phyloP scores from a whole-genome alignment of 768 basidiomycete species.

The Boletus rufocinnamomeus region DNA sequence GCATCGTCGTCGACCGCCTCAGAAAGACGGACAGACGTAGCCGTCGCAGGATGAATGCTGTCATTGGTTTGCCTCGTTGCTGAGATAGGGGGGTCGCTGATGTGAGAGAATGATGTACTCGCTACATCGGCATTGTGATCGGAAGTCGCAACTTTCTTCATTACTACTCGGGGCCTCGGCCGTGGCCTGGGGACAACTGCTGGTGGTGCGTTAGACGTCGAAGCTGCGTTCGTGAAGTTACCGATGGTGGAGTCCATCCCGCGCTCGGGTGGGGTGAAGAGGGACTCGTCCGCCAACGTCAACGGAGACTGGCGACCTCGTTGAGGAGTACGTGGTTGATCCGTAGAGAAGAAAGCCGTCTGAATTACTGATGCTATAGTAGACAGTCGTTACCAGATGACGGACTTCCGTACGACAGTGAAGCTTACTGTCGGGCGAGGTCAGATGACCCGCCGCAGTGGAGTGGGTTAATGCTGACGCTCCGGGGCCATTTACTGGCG shows the following conservation, averaged over 20 bases:
- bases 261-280: slow-evolving; percentile 30
- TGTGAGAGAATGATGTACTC: slow-evolving; percentile 24
- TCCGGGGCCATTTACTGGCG: neutral
- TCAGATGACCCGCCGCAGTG: neutral
- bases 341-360: slow-evolving; percentile 19
- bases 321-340: slow-evolving; percentile 18
- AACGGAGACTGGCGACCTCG: slow-evolving; percentile 8
- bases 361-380: slow-evolving; percentile 22
- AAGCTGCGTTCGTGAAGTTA: slow-evolving; percentile 18
- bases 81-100: slow-evolving; percentile 19
- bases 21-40: slow-evolving; percentile 12
- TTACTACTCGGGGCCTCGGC: slow-evolving; percentile 36
- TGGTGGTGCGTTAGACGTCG: slow-evolving; percentile 3
- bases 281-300: slow-evolving; percentile 15
- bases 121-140: neutral
- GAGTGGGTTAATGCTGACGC: neutral
- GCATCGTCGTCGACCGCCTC: slow-evolving; percentile 22
- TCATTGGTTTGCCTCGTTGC: slow-evolving; percentile 19
- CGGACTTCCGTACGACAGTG: neutral
- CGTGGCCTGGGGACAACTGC: slow-evolving; percentile 20
- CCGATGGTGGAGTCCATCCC: slow-evolving; percentile 13
- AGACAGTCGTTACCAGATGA: neutral
- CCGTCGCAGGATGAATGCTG: slow-evolving; percentile 22
- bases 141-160: slow-evolving; percentile 18
- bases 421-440: slow-evolving; percentile 13